Evolutionary conservation across 495 filamentous ascomycete genomes (phyloP).

Genomic region (Penicillium soppii): DNA sequence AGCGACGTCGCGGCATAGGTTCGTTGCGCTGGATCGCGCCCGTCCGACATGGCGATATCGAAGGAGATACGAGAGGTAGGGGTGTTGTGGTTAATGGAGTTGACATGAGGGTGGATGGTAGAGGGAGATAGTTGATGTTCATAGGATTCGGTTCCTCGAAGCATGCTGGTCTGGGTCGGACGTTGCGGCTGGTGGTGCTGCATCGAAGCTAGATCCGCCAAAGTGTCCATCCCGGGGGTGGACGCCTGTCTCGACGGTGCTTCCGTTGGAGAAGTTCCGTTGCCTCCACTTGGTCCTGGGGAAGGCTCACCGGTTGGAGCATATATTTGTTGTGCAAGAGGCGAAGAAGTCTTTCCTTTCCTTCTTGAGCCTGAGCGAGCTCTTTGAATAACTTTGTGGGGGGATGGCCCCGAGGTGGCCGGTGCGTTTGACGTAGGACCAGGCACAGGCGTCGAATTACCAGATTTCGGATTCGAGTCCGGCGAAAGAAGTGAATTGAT

Average conservation of each 20-base stretch:
- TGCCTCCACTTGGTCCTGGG: constrained; percentile 28
- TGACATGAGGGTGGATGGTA: constrained; percentile 46
- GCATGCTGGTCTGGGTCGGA: constrained; percentile 37
- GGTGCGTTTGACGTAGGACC: constrained; percentile 33
- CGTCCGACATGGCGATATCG: constrained; percentile 58
- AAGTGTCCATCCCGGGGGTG: constrained; percentile 62
- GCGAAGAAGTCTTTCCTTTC: constrained; percentile 41
- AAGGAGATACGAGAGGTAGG: constrained; percentile 54
- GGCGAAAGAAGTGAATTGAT: constrained; percentile 73
- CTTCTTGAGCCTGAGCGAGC: constrained; percentile 31
- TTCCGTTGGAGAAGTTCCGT: constrained; percentile 36
- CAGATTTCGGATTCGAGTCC: constrained; percentile 55
- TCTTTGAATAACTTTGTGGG: constrained; percentile 37
- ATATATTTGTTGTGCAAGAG: constrained; percentile 43
- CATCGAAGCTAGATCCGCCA: constrained; percentile 66
- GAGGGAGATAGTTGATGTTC: constrained; percentile 52
- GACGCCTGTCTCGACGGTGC: constrained; percentile 46
- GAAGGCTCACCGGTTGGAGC: constrained; percentile 36
- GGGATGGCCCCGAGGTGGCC: constrained; percentile 25
- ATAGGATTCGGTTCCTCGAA: constrained; percentile 48
- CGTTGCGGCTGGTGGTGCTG: constrained; percentile 60
- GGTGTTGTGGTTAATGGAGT: constrained; percentile 50
- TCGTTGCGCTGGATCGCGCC: constrained; percentile 45
- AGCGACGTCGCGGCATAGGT: constrained; percentile 52
- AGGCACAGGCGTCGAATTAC: constrained; percentile 41